A percentile compares a stretch with the other conserved stretches of the same genome.
phyloP scores from a whole-genome alignment of 257 asterid species.

The Ajuga chamaepitys region DNA sequence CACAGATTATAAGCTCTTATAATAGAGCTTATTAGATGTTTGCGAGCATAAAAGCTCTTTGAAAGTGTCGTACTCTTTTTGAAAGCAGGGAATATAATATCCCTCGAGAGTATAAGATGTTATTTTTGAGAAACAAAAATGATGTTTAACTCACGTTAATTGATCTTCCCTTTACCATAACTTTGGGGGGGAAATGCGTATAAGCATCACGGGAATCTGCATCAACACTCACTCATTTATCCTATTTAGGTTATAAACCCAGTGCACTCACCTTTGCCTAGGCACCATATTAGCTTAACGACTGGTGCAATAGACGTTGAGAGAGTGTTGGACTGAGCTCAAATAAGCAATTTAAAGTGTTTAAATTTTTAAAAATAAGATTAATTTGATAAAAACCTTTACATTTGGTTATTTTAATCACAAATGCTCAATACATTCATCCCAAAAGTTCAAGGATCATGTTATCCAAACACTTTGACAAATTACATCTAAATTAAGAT shows the following conservation, averaged over 20 bases:
- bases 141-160: not conserved
- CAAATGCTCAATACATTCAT: not conserved
- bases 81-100: too few relatives aligned
- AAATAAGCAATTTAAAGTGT: not conserved
- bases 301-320: not conserved
- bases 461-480: not conserved
- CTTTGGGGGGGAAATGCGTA: not conserved
- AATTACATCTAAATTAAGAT: too few relatives aligned
- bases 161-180: not conserved
- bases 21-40: not conserved
- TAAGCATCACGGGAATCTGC: not conserved
- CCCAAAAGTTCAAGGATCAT: not conserved
- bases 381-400: not conserved
- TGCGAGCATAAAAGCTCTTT: too few relatives aligned
- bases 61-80: too few relatives aligned
- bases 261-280: not conserved
- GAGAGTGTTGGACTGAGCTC: not conserved
- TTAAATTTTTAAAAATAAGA: too few relatives aligned
- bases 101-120: too few relatives aligned
- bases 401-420: not conserved
- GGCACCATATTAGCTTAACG: not conserved
- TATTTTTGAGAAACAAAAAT: too few relatives aligned
- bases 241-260: not conserved
- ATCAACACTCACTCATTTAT: not conserved
- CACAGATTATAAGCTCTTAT: too few relatives aligned